phyloP scores from a whole-genome alignment of 208 protist genomes.

The Leishmania aethiopica region DNA sequence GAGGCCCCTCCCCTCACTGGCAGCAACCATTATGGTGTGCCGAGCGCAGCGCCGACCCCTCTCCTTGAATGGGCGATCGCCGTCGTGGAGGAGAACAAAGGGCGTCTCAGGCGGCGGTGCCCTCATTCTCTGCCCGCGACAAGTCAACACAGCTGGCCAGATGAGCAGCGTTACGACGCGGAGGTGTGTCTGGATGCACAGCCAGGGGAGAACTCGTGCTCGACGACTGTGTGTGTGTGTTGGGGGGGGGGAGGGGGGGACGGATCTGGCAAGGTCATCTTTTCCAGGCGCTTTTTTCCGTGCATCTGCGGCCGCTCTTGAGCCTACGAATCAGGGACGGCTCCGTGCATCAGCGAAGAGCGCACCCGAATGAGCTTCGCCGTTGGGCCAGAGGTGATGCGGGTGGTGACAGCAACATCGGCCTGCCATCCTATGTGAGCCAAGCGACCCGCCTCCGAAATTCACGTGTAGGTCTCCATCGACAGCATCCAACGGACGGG shows the following conservation, averaged over 20 bases:
- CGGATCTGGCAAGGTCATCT: conserved; percentile 28
- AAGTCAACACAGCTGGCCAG: conserved; percentile 13
- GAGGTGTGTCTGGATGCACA: conserved; percentile 1
- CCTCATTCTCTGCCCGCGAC: conserved; percentile 30
- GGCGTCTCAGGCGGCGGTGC: not conserved
- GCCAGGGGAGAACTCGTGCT: conserved; percentile 6
- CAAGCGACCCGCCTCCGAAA: not conserved
- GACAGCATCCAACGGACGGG: conserved; percentile 4
- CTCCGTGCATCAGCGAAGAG: not conserved
- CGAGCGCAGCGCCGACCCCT: no score
- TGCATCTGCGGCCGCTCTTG: conserved; percentile 1
- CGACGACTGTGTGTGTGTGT: conserved; percentile 7
- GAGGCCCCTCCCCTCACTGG: no score
- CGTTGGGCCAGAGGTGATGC: conserved; percentile 4
- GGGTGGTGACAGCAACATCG: not conserved
- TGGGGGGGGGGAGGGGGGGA: conserved; percentile 10
- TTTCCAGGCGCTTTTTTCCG: conserved; percentile 20
- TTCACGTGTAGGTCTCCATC: conserved; percentile 3
- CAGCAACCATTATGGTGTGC: no score
- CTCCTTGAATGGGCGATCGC: conserved; percentile 3
- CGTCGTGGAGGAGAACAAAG: conserved; percentile 30
- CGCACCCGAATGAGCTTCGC: conserved; percentile 4
- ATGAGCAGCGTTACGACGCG: conserved; percentile 7
- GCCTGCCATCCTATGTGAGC: not conserved
- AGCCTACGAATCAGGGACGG: not conserved